Conservation (phyloP, 1,284 basidiomycete species). For the Fomitiporia mediterranea region DNA sequence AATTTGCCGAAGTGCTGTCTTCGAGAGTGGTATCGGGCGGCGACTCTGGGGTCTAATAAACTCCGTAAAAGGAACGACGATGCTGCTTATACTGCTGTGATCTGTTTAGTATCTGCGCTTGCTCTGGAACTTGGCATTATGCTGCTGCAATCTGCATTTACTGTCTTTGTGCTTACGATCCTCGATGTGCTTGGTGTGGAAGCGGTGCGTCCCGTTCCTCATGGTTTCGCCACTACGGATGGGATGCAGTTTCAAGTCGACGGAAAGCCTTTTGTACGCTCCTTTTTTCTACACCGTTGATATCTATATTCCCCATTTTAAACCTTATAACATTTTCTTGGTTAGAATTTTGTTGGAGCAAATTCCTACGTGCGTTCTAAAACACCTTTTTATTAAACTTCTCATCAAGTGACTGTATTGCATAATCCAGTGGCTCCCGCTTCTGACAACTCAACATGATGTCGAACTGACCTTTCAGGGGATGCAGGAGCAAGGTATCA, state of each 20-base stretch:
- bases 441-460: slow-evolving; percentile 51
- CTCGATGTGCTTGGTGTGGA: not conserved
- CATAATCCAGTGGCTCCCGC: slow-evolving; percentile 55
- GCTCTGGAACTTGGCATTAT: not conserved
- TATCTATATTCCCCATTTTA: slow-evolving; percentile 3
- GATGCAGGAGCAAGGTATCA: slow-evolving; percentile 53
- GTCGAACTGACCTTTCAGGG: slow-evolving; percentile 52
- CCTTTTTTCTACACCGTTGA: too few relatives aligned
- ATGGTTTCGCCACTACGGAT: slow-evolving; percentile 42
- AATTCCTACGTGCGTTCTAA: slow-evolving; percentile 34
- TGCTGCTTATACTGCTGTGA: not conserved
- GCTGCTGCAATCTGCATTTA: not conserved
- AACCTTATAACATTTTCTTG: not conserved
- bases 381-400: not conserved
- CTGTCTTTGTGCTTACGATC: not conserved
- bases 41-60: not conserved
- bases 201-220: slow-evolving; percentile 13
- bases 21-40: not conserved
- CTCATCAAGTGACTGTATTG: not conserved
- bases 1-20: not conserved
- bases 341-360: slow-evolving; percentile 36
- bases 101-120: not conserved
- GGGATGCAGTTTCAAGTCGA: slow-evolving; percentile 41
- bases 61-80: not conserved
- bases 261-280: slow-evolving; percentile 44